Evolutionary conservation across 2,329 filamentous ascomycete genomes (phyloP).

Genomic region (Colletotrichum falcatum): DNA sequence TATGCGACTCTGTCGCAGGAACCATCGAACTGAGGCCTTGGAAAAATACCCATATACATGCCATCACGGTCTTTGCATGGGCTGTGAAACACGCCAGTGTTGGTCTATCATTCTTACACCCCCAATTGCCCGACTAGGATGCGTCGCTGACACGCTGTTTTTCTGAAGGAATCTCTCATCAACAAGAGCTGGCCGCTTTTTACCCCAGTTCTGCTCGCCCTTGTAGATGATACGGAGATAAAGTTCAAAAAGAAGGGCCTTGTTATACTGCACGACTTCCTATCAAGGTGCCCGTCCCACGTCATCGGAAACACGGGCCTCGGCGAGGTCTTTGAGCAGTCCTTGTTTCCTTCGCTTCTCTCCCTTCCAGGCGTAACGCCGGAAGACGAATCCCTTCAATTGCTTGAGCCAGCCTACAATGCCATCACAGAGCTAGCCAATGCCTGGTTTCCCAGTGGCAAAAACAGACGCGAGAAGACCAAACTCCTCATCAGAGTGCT

Average conservation of each 20-base stretch:
- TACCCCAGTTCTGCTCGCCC: slow-evolving; percentile 75
- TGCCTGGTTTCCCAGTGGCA: slow-evolving; percentile 48
- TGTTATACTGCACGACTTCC: slow-evolving; percentile 63
- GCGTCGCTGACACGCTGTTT: slow-evolving; percentile 28
- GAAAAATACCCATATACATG: slow-evolving; percentile 56
- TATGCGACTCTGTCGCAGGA: neutral
- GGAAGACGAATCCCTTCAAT: slow-evolving; percentile 72
- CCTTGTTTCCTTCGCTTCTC: slow-evolving; percentile 77
- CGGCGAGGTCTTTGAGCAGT: slow-evolving; percentile 74
- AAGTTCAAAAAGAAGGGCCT: slow-evolving; percentile 68
- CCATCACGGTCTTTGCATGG: slow-evolving; percentile 67
- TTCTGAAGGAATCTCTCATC: slow-evolving; percentile 55
- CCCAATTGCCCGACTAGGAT: neutral
- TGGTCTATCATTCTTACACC: slow-evolving; percentile 43
- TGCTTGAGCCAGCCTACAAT: slow-evolving; percentile 75
- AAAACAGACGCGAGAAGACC: slow-evolving; percentile 47
- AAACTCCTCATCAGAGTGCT: slow-evolving; percentile 66
- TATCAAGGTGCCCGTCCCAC: slow-evolving; percentile 63
- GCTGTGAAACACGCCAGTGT: slow-evolving; percentile 64
- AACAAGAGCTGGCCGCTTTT: slow-evolving; percentile 74
- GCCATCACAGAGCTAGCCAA: slow-evolving; percentile 71
- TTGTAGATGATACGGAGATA: slow-evolving; percentile 73
- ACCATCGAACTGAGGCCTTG: slow-evolving; percentile 64
- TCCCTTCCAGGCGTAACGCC: slow-evolving; percentile 83
- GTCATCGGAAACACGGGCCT: slow-evolving; percentile 74